Evolutionary conservation across 2,329 filamentous ascomycete genomes (phyloP).

Genomic region (Trematosphaeria pertusa): DNA sequence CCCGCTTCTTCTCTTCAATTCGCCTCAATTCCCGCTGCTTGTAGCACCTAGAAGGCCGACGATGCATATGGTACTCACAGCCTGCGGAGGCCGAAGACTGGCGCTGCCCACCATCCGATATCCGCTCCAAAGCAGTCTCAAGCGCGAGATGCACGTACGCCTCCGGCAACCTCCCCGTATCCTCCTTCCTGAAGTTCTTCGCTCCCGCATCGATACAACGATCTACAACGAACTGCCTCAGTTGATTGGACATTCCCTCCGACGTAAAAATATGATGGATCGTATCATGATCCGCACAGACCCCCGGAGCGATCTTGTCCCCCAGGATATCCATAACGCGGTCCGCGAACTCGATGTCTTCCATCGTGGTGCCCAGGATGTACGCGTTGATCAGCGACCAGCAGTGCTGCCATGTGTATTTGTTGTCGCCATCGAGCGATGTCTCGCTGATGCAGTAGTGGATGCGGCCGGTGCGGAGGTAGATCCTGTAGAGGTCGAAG

Average conservation of each 20-base stretch:
- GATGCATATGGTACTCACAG: conserved; percentile 23
- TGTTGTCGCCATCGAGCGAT: neutral
- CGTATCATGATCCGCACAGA: conserved; percentile 15
- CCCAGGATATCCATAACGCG: conserved; percentile 19
- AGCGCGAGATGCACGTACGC: conserved; percentile 7
- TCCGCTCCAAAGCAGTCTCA: conserved; percentile 8
- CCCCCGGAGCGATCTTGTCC: conserved; percentile 4
- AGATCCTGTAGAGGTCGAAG: conserved; percentile 7
- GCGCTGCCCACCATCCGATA: neutral
- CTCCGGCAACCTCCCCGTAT: conserved; percentile 4
- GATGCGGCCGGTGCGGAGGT: conserved; percentile 9
- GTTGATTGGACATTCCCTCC: neutral
- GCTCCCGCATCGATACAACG: conserved; percentile 11
- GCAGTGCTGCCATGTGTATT: conserved; percentile 15
- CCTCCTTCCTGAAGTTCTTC: neutral
- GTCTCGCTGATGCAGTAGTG: neutral
- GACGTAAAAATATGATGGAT: conserved; percentile 22
- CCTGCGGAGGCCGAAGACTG: neutral
- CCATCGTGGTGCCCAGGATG: conserved; percentile 16
- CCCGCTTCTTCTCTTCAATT: neutral
- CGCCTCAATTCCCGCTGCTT: conserved; percentile 1
- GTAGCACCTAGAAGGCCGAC: conserved; percentile 12
- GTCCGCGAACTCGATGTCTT: conserved; percentile 20
- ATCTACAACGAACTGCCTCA: conserved; percentile 23
- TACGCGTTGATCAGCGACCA: conserved; percentile 25